Base-by-base conservation (phyloP, 2,329 filamentous ascomycete species). In the Sporothrix inflata region DNA sequence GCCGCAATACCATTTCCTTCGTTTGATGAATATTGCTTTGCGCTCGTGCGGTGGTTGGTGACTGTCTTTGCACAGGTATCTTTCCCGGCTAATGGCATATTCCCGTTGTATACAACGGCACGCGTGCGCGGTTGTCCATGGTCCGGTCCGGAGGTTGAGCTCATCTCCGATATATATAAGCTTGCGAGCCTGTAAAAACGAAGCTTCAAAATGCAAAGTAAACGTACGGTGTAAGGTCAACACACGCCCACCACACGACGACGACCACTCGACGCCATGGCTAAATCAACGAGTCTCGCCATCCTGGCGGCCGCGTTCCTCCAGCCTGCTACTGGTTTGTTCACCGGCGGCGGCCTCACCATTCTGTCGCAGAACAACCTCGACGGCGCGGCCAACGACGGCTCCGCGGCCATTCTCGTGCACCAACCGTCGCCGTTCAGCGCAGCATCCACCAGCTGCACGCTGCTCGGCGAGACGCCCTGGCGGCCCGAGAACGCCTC, bases 401-500 rank as follows among this genome's bases (percentile, higher is more conserved):
- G 74, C 60, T 67, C 71, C 3, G 71, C 73, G 0, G 73, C 73
- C 24, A 68, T 75, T 42, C 73, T 75, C 4, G 71, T 75, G 24
- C 74, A 75, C 49, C 72, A 73, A 61, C 71, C 65, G 16, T 65
- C 71, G 1, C 69, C 45, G 4, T 73, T 73, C 16, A 34, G 27
- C 4, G 61, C 69, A 1, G 72, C 74, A 2, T 40, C 51, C n/a
- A 73, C 67, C 1, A 70, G 61, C 30, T 74, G 74, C 63, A 67
- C 27, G n/a, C 71, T 74, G 21, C 70, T 75, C 14, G 72, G 74
- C n/a, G 73, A 73, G 53, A 27, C 40, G 16, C 70, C 57, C n/a
- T 74, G 78, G 78, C 74, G 73, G 53, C 77, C 77, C 0, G 75
- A 76, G 53, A 73, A 42, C 12, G 55, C 75, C 14, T 49, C 73